These are phyloP conservation scores for Neopestalotiopsis sp. DNA, from an alignment of 2,329 filamentous ascomycete species.

Conservation along the genomic window DNA sequence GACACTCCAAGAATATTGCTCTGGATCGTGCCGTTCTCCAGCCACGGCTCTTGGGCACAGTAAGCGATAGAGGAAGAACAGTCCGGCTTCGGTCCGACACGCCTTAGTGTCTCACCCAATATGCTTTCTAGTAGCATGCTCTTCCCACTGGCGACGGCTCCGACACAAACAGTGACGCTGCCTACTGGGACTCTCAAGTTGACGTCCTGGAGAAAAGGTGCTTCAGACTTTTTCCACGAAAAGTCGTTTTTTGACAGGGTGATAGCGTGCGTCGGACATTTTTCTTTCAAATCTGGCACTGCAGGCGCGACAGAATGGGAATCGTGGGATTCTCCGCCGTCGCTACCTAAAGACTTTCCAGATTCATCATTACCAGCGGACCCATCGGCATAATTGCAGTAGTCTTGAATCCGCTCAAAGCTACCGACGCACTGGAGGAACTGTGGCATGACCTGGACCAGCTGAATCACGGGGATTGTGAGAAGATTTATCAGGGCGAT, in stretches of 20 bases:
- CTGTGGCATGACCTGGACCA: constrained; percentile 28
- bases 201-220: background rate
- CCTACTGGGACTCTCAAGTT: background rate
- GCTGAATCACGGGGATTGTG: constrained; percentile 22
- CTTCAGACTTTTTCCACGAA: background rate
- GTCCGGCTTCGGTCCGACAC: constrained; percentile 15
- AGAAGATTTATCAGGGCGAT: constrained; percentile 30
- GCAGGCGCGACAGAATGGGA: too few relatives aligned
- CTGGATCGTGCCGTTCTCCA: constrained; percentile 25
- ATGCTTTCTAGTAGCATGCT: constrained; percentile 28
- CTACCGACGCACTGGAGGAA: constrained; percentile 27
- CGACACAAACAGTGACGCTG: constrained; percentile 25
- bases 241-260: background rate
- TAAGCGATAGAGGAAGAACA: constrained; percentile 22
- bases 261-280: too few relatives aligned
- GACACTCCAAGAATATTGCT: constrained; percentile 21
- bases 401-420: constrained; percentile 29
- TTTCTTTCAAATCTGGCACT: too few relatives aligned
- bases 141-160: constrained; percentile 32
- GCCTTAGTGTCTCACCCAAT: constrained; percentile 25
- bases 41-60: constrained; percentile 31
- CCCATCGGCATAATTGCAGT: background rate
- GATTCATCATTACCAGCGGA: background rate
- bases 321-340: too few relatives aligned
- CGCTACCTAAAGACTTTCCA: too few relatives aligned